Evolutionary conservation across 2,329 filamentous ascomycete genomes (phyloP).

Genomic region (Catunica adiposa): DNA sequence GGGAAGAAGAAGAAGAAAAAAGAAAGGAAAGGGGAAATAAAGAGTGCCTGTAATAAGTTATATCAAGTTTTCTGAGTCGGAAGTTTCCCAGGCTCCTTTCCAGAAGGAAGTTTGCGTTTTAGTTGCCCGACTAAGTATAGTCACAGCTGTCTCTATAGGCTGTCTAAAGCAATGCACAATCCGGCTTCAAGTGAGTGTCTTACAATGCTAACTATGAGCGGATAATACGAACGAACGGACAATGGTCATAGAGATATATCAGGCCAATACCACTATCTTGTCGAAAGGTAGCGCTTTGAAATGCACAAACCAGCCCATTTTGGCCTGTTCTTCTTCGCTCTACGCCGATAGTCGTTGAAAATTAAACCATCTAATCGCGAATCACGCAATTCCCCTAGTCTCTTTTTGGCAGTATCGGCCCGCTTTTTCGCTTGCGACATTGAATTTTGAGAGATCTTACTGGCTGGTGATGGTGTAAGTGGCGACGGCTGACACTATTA

Average conservation of each 20-base stretch:
- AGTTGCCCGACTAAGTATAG: background rate
- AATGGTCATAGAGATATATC: background rate
- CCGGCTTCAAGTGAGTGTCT: background rate
- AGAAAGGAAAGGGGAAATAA: background rate
- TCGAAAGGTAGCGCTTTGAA: background rate
- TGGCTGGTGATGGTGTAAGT: background rate
- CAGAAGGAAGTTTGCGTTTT: background rate
- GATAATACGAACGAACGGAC: background rate
- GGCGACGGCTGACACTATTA: conserved; percentile 6
- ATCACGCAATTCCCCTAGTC: conserved; percentile 15
- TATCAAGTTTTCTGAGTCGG: no score
- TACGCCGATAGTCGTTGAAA: conserved; percentile 1
- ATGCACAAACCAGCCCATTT: background rate
- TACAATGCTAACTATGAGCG: background rate
- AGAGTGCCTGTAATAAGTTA: background rate
- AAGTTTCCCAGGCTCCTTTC: background rate
- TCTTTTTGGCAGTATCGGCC: conserved; percentile 8
- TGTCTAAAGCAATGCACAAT: background rate
- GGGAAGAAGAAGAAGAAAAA: background rate
- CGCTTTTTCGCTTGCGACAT: conserved; percentile 12
- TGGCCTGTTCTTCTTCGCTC: background rate
- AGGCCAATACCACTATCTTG: background rate
- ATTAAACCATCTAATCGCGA: conserved; percentile 7
- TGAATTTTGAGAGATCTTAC: background rate
- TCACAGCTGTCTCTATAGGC: background rate